Conservation (phyloP, 2,329 filamentous ascomycete genomes). For the Cladosporium sp. region DNA sequence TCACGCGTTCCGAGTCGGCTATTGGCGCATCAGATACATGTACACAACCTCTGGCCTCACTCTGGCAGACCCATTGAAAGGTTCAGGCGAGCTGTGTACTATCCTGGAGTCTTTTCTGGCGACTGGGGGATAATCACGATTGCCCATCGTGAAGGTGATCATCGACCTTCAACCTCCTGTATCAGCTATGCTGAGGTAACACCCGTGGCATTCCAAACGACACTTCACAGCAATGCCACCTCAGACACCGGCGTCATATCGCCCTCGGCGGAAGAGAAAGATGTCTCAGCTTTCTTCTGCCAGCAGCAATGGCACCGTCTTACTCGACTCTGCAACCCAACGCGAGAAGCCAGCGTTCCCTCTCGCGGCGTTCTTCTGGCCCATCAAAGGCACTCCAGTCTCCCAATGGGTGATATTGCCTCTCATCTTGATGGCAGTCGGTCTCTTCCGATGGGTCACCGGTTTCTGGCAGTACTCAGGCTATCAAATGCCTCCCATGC, state of each 20-base stretch:
- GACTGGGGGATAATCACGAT: neutral
- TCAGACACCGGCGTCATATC: slow-evolving; percentile 20
- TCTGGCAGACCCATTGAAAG: no score
- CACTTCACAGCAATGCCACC: neutral
- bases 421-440: slow-evolving; percentile 81
- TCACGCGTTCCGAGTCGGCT: no score
- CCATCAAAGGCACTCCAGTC: slow-evolving; percentile 66
- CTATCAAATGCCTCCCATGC: slow-evolving; percentile 77
- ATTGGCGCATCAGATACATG: no score
- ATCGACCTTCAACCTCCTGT: neutral
- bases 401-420: slow-evolving; percentile 93
- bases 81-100: neutral
- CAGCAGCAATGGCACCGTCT: slow-evolving; percentile 41
- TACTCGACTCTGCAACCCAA: slow-evolving; percentile 12
- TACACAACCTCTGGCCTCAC: no score
- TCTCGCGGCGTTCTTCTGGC: slow-evolving; percentile 90
- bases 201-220: neutral
- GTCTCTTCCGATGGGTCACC: slow-evolving; percentile 88
- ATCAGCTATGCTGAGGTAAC: slow-evolving; percentile 2
- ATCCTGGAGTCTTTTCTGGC: neutral
- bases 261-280: slow-evolving; percentile 40
- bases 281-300: slow-evolving; percentile 33
- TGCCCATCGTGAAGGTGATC: no score
- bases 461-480: slow-evolving; percentile 95
- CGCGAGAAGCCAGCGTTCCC: slow-evolving; percentile 68